Evolutionary conservation across 2,329 filamentous ascomycete genomes (phyloP).

Genomic region (Mariannaea sp.): DNA sequence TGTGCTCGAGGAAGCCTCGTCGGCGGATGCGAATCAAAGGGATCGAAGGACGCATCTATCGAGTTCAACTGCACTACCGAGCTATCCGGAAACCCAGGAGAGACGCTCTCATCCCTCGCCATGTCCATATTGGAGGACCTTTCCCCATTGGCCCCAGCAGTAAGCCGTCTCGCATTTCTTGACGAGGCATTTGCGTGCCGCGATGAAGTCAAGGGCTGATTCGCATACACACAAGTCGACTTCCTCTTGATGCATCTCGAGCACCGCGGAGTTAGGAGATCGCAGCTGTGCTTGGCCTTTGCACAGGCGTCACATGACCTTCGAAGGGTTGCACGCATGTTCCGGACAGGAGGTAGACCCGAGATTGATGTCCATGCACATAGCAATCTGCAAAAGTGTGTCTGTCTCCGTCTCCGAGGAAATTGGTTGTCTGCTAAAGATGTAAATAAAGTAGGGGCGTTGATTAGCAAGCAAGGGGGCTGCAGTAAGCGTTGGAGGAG

Average conservation of each 20-base stretch:
- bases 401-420: background rate
- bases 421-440: background rate
- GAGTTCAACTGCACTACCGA: constrained; percentile 26
- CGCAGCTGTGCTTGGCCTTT: constrained; percentile 60
- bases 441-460: background rate
- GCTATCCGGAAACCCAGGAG: background rate
- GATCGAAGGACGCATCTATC: constrained; percentile 51
- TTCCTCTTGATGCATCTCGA: constrained; percentile 58
- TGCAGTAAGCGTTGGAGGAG: background rate
- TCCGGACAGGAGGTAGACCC: background rate
- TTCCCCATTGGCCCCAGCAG: background rate
- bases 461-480: background rate
- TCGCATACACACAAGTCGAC: constrained; percentile 56
- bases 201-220: constrained; percentile 51
- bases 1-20: constrained; percentile 56
- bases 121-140: background rate
- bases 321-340: constrained; percentile 61
- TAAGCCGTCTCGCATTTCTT: background rate
- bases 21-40: constrained; percentile 60
- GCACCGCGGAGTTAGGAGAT: constrained; percentile 58
- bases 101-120: background rate
- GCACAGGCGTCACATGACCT: constrained; percentile 61
- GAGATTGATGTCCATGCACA: background rate
- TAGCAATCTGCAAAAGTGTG: background rate
- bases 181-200: constrained; percentile 13